Percentiles rank a stretch among this genome's conserved stretches.
Conservation (phyloP, 2,329 filamentous ascomycete genomes). For the Penicillium brevicompactum region DNA sequence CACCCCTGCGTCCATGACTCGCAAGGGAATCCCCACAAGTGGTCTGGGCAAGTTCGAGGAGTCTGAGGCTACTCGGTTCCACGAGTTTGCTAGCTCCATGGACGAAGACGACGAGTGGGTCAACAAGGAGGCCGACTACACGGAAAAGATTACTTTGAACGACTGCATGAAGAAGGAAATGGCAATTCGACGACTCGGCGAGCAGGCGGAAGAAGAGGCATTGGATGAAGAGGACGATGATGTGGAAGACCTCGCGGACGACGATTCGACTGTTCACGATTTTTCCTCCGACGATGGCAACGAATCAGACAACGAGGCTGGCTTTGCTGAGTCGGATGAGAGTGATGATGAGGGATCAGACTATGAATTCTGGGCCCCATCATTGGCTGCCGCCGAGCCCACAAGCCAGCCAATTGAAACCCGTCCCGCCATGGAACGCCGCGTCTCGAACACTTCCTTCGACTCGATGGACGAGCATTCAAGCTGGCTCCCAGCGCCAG, state of each 20-base stretch:
- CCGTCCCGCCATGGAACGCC: slow-evolving; percentile 50
- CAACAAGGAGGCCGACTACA: slow-evolving; percentile 65
- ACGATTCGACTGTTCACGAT: slow-evolving; percentile 60
- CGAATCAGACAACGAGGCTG: slow-evolving; percentile 76
- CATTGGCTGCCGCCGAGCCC: slow-evolving; percentile 51
- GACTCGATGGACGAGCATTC: slow-evolving; percentile 48
- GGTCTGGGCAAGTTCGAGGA: slow-evolving; percentile 44
- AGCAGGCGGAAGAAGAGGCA: slow-evolving; percentile 90
- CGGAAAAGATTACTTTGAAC: slow-evolving; percentile 77
- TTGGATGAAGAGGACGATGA: slow-evolving; percentile 70
- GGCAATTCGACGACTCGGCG: slow-evolving; percentile 78
- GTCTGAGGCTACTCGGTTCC: slow-evolving; percentile 61
- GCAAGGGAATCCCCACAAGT: slow-evolving; percentile 35
- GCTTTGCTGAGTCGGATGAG: slow-evolving; percentile 70
- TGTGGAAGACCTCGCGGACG: slow-evolving; percentile 66
- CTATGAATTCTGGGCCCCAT: slow-evolving; percentile 65
- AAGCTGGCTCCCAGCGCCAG: slow-evolving; percentile 34
- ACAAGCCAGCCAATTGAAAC: slow-evolving; percentile 55
- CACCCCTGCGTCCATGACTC: slow-evolving; percentile 14
- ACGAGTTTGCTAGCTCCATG: slow-evolving; percentile 86
- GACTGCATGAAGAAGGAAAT: slow-evolving; percentile 92
- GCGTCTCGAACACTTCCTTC: slow-evolving; percentile 56
- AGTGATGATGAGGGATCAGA: slow-evolving; percentile 64
- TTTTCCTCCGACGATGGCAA: slow-evolving; percentile 64
- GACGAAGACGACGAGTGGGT: slow-evolving; percentile 91